Conservation (phyloP, 805 yeast species). For the Saturnispora sanitii region DNA sequence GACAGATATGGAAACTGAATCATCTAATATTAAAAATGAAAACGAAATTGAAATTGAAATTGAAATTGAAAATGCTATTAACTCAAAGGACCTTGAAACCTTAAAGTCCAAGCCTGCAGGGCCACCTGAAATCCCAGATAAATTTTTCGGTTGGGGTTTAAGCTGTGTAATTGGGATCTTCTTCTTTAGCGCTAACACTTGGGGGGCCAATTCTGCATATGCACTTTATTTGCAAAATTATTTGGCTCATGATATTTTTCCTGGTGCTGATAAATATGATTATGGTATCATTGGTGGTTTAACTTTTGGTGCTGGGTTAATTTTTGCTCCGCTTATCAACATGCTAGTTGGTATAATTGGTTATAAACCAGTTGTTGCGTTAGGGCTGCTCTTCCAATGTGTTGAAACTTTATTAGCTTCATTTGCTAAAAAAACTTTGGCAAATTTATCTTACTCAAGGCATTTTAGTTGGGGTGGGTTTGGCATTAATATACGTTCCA, state of each 20-base stretch:
- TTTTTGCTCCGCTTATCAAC: constrained; percentile 40
- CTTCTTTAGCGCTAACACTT: constrained; percentile 46
- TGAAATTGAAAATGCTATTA: background rate
- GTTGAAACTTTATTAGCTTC: constrained; percentile 52
- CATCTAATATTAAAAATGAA: no score
- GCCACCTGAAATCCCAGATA: constrained; percentile 38
- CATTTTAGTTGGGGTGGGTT: constrained; percentile 46
- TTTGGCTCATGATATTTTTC: constrained; percentile 38
- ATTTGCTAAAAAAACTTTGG: constrained; percentile 49
- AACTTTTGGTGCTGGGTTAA: constrained; percentile 46
- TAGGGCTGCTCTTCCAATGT: constrained; percentile 45
- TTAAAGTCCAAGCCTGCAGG: background rate
- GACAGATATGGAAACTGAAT: no score
- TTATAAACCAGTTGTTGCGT: constrained; percentile 28
- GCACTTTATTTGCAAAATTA: constrained; percentile 55
- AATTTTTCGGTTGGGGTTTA: constrained; percentile 62
- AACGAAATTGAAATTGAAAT: background rate
- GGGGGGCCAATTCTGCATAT: constrained; percentile 68
- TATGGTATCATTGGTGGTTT: constrained; percentile 64
- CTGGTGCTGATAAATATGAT: constrained; percentile 46
- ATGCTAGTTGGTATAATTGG: constrained; percentile 36
- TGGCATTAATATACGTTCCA: constrained; percentile 50
- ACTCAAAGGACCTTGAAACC: no score
- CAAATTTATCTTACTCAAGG: constrained; percentile 63
- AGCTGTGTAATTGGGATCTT: constrained; percentile 35